A percentile compares a stretch with the other conserved stretches of the same genome.
Conservation (phyloP, 73 alveolate species). For the Paramecium sexaurelia region DNA sequence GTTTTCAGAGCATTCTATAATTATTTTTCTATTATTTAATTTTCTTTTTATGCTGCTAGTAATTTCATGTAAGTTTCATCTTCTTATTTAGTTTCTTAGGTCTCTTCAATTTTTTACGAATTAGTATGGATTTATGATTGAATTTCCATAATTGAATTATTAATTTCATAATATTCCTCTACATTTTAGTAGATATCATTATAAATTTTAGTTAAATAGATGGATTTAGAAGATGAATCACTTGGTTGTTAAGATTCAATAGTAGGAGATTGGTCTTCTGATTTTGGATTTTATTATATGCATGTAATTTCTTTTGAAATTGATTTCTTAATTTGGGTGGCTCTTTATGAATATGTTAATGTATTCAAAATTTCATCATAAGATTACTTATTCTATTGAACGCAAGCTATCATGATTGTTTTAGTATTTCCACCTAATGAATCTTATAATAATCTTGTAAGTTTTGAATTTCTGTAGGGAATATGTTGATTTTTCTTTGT, state of each 20-base stretch:
- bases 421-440: slow-evolving; percentile 96
- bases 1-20: slow-evolving; percentile 12
- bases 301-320: slow-evolving; percentile 61
- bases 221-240: not conserved
- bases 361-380: slow-evolving; percentile 95
- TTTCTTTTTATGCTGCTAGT: slow-evolving; percentile 32
- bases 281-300: not conserved
- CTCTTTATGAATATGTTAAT: slow-evolving; percentile 93
- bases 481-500: slow-evolving; percentile 89
- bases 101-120: not conserved
- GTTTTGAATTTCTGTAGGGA: slow-evolving; percentile 93
- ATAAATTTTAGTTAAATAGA: slow-evolving; percentile 18
- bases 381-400: slow-evolving; percentile 81
- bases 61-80: not conserved
- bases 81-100: not conserved
- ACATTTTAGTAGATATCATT: slow-evolving; percentile 31
- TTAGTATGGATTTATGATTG: not conserved
- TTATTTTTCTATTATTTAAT: not conserved
- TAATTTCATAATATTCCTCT: slow-evolving; percentile 23
- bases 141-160: not conserved
- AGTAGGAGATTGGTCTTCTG: slow-evolving; percentile 14
- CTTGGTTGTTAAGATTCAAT: not conserved
- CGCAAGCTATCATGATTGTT: slow-evolving; percentile 95
- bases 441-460: slow-evolving; percentile 92
- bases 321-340: slow-evolving; percentile 87